Base-by-base conservation (phyloP, 345 rosid species). In the Toxicodendron radicans region DNA sequence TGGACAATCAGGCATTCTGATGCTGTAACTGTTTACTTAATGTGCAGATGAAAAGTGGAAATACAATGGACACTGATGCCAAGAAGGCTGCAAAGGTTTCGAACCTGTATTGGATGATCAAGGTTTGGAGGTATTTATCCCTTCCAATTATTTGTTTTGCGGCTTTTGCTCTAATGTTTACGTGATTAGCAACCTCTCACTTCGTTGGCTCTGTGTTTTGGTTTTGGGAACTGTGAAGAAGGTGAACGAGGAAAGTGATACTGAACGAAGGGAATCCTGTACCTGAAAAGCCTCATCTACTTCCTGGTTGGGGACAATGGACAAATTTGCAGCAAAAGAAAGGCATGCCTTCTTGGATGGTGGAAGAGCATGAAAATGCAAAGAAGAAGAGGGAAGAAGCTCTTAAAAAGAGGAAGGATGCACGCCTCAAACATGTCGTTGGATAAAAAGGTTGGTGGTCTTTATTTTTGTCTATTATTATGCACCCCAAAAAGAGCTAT, bases 291-390 rank as follows among this genome's bases (percentile, higher is more conserved):
- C 98, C 94, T 5, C 82, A 86, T 83, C 53, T 86, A 70, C 80
- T 91, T 66, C 98, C 97, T 30, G 98, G 97, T 66, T 91, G 98
- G 98, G 98, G 98, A 67, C 91, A 95, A 66, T 95, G 98, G 98
- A 90, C 93, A 16, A 43, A 83, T 63, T 57, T 88, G 75, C 96
- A 93, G 82, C 80, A 76, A 53, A 95, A 87, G 87, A 93, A 84
- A 80, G 99, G 98, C 45, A 54, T 87, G 67, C 97, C 97, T 72
- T 81, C 88, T 20, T 91, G 97, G 94, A 93, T 91, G 92, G 66
- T 85, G 71, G 83, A 77, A 70, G 90, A 91, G 76, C 92, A 95
- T 71, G 92, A 91, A 71, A 84, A 70, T 67, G 94, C 94, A 56
- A 87, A 83, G 78, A 83, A 71, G 75, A 88, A 82, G 84, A 85